Evolutionary conservation across 352 stramenopile species (phyloP), one percentile per base, ranked within the genome.

Genomic region (Phytophthora pisi): DNA sequence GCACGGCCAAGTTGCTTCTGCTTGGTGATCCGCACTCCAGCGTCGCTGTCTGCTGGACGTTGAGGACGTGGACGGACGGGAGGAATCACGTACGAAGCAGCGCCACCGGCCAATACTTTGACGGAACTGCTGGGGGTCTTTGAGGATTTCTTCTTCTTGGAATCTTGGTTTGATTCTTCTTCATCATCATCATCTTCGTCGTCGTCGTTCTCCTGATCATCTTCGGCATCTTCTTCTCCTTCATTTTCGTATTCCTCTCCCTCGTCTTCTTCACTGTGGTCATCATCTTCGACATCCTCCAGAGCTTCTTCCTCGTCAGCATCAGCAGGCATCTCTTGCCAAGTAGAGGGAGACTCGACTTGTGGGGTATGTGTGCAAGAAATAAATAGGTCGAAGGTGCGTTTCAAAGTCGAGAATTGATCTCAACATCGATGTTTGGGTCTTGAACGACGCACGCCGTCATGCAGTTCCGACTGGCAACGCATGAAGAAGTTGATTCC

Each of bases 1-100:
- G 86, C 86, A 34, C 67, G 73, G 7, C 76, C 84, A 49, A 94
- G 75, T 15, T 67, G 75, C 55, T 92, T 90, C 55, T 92, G 84
- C 55, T 86, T 65, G 16, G 78, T 75, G 16, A 92, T 77, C 15
- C 68, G 31, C 9, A 77, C 4, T 1, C 67, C 71, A 4, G 20
- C 53, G 6, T 62, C 47, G 8, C 61, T 66, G 49, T 79, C 72
- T 59, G 45, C 61, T 40, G 72, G 72, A 38, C 68, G 67, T 31
- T 61, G 64, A 50, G 68, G 72, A 15, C 69, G 73, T 11, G 72
- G 54, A 49, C 68, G 68, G 16, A 61, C 57, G 26, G 46, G 42
- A 15, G 70, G 56, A 3, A 75, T 66, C 47, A 66, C 68, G 34
- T 70, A 75, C 11, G 68, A 75, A 5, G 68, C 68, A 20, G 68